phyloP scores from a whole-genome alignment of 1,284 basidiomycete species.

The Leccinum griseonigrum region DNA sequence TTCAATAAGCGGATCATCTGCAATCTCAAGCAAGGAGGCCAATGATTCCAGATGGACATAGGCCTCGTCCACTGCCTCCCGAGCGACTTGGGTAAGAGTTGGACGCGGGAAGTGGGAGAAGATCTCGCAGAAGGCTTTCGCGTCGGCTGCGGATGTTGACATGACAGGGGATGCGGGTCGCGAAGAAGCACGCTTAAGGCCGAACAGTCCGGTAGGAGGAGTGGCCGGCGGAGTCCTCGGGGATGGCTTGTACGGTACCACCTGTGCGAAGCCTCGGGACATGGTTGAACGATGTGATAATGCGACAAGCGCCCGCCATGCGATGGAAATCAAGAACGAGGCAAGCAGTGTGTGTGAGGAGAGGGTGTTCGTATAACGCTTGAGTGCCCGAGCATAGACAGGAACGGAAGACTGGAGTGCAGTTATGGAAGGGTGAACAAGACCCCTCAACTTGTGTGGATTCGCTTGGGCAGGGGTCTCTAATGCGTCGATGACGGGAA shows the following conservation, averaged over 20 bases:
- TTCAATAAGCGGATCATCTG: constrained; percentile 30
- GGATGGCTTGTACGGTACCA: constrained; percentile 33
- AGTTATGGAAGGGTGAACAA: constrained; percentile 57
- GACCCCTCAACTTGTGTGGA: constrained; percentile 41
- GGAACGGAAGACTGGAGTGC: constrained; percentile 58
- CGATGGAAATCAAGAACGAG: constrained; percentile 64
- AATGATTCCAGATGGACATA: constrained; percentile 61
- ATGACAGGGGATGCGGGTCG: constrained; percentile 59
- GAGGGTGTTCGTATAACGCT: constrained; percentile 52
- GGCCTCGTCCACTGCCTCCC: constrained; percentile 76
- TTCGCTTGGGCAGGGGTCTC: constrained; percentile 42
- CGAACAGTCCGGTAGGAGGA: constrained; percentile 59
- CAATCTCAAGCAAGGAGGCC: constrained; percentile 52
- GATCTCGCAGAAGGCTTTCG: constrained; percentile 56
- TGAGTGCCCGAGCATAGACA: constrained; percentile 55
- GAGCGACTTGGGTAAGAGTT: constrained; percentile 54
- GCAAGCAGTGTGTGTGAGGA: constrained; percentile 60
- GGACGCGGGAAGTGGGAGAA: constrained; percentile 59
- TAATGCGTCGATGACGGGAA: constrained; percentile 58
- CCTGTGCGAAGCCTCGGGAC: constrained; percentile 32
- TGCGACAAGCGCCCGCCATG: constrained; percentile 72
- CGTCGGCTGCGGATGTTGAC: constrained; percentile 52
- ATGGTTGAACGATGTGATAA: constrained; percentile 54
- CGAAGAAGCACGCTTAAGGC: constrained; percentile 65
- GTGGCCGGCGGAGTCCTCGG: constrained; percentile 51